phyloP scores from a whole-genome alignment of 2,329 filamentous ascomycete species.

The Cadophora sp. region DNA sequence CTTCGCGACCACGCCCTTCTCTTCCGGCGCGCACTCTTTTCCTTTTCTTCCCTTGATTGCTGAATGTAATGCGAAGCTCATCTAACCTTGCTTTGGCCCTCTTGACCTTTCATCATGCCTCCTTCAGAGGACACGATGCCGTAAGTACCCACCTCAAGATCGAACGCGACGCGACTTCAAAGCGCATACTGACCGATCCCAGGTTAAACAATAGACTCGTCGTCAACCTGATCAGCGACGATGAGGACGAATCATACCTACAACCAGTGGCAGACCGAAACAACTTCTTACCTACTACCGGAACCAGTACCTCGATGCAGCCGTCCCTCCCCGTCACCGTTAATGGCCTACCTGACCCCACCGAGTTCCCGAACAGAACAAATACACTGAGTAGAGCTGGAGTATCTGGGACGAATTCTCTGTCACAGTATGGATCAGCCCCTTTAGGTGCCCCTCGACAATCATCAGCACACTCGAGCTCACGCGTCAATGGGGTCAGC shows the following conservation, averaged over 20 bases:
- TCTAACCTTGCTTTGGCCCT: background rate
- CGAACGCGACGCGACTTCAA: conserved; percentile 19
- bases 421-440: background rate
- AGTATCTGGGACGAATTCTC: background rate
- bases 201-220: background rate
- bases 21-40: background rate
- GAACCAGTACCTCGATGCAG: background rate
- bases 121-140: background rate
- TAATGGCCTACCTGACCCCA: conserved; percentile 13
- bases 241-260: conserved; percentile 4
- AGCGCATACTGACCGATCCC: conserved; percentile 1
- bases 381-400: background rate
- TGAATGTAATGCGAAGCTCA: background rate
- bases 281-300: background rate
- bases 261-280: background rate
- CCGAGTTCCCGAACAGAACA: background rate
- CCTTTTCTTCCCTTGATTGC: background rate
- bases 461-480: background rate
- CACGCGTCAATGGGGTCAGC: background rate
- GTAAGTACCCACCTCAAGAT: conserved; percentile 14
- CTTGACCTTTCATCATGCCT: background rate
- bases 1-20: background rate
- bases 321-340: background rate
- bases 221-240: conserved; percentile 14
- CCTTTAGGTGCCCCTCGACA: background rate